Evolutionary conservation across 179 eudicot genomes (phyloP).

Genomic region (Silene coronaria): DNA sequence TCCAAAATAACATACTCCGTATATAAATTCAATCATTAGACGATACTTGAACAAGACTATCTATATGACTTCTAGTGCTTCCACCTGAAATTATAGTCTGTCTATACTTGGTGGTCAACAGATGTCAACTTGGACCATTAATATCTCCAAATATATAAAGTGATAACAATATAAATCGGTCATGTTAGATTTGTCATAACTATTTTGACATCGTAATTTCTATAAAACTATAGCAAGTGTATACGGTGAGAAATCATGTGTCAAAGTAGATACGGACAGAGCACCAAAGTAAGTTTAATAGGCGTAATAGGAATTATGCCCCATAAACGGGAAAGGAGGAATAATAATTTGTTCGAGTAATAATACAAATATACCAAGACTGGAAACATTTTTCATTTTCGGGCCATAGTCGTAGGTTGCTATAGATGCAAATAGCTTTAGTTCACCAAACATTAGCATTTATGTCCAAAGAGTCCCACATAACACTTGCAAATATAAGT

Average conservation of each 20-base stretch:
- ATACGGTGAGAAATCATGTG: not conserved
- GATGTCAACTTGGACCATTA: not conserved
- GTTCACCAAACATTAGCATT: not conserved
- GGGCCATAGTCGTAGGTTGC: not conserved
- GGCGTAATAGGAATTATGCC: not conserved
- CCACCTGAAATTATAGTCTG: not conserved
- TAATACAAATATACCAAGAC: not conserved
- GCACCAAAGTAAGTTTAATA: not conserved
- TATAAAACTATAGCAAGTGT: too few relatives aligned
- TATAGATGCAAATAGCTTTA: not conserved
- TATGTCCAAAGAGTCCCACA: not conserved
- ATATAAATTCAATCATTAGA: not conserved
- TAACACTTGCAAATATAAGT: too few relatives aligned
- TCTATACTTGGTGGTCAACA: not conserved
- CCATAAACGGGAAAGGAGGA: not conserved
- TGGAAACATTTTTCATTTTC: not conserved
- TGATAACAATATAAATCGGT: not conserved
- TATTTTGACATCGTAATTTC: too few relatives aligned
- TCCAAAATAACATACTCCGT: not conserved
- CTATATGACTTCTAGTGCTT: not conserved
- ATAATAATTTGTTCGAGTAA: not conserved
- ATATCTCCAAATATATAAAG: not conserved
- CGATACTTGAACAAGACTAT: not conserved
- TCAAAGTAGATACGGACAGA: not conserved
- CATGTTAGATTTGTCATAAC: not conserved